Evolutionary conservation across 2,329 filamentous ascomycete species (phyloP), one percentile per base, ranked within the genome.

Genomic region (Hirsutella minnesotensis): DNA sequence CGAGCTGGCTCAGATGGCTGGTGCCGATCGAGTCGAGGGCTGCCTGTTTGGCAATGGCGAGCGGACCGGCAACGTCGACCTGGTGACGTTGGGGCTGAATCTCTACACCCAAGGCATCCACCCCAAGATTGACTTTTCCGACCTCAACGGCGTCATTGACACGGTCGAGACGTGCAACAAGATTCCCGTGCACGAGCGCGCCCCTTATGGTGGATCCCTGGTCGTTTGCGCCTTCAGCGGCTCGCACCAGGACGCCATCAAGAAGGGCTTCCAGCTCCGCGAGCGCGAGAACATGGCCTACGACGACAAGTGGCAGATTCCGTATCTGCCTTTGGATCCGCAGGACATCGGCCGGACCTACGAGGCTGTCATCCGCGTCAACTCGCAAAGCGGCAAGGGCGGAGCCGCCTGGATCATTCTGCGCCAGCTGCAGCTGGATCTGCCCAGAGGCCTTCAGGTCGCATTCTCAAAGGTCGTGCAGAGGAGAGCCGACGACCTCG

Each of bases 331-430:
- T 12, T 75, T 96, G 54, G 90, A 96, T 57, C 90, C 90, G 5
- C 75, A 84, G 56, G 90, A 96, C 57, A 95, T 96, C 50, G 90
- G 90, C 40, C 81, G 90, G 45, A 95, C 82, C n/a, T 96, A 96
- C 75, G 89, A 96, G 66, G 90, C 90, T 46, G 84, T 96, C 58
- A 96, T 96, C 59, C 85, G 90, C 46, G 90, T 96, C 75, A 98
- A 96, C 71, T 94, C 86, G 16, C 90, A 96, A 62, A 86, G 80
- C 54, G 90, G 90, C 51, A 96, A 98, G 69, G 90, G 90, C 47
- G 92, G 92, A 53, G 82, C 86, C 46, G 89, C 90, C 40, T 96
- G 86, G 86, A 85, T 96, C 58, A 89, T 96, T 59, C 81, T 89
- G 59, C 82, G 84, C 53, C 83, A 87, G 56, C 78, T 96, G 48